These are phyloP conservation scores for Fonsecaea pedrosoi DNA, from an alignment of 2,329 filamentous ascomycete species.

Conservation along the genomic window DNA sequence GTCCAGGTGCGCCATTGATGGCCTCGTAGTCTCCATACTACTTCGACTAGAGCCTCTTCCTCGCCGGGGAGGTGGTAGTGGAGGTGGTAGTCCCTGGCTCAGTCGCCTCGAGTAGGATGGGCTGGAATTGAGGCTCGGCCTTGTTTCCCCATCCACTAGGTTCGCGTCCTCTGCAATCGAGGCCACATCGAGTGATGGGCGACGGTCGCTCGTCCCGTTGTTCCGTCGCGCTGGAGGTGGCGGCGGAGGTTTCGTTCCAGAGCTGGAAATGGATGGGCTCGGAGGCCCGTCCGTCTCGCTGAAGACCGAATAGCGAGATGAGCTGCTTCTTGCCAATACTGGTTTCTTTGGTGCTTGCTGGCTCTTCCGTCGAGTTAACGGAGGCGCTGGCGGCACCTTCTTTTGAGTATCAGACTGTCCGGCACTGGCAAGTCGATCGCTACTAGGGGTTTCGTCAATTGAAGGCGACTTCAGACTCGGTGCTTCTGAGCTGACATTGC, in stretches of 20 bases:
- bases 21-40: conserved; percentile 43
- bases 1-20: conserved; percentile 32
- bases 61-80: conserved; percentile 57
- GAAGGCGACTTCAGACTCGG: conserved; percentile 37
- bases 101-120: conserved; percentile 27
- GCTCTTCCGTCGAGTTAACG: conserved; percentile 57
- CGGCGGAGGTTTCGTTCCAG: conserved; percentile 44
- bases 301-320: conserved; percentile 42
- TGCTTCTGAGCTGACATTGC: conserved; percentile 18
- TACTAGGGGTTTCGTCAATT: conserved; percentile 37
- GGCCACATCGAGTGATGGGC: conserved; percentile 32
- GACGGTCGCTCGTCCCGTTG: conserved; percentile 45
- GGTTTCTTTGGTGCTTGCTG: conserved; percentile 49
- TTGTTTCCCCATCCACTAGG: background rate
- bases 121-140: conserved; percentile 16
- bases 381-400: conserved; percentile 56
- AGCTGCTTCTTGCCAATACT: conserved; percentile 44
- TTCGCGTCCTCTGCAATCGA: conserved; percentile 23
- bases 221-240: conserved; percentile 61
- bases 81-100: conserved; percentile 46
- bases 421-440: conserved; percentile 11
- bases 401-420: conserved; percentile 18
- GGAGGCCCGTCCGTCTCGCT: conserved; percentile 32
- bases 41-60: conserved; percentile 52
- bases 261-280: conserved; percentile 44